Evolutionary conservation across 2,329 filamentous ascomycete genomes (phyloP), one percentile per base, ranked within the genome.

Genomic region (Aquanectria penicillioides): DNA sequence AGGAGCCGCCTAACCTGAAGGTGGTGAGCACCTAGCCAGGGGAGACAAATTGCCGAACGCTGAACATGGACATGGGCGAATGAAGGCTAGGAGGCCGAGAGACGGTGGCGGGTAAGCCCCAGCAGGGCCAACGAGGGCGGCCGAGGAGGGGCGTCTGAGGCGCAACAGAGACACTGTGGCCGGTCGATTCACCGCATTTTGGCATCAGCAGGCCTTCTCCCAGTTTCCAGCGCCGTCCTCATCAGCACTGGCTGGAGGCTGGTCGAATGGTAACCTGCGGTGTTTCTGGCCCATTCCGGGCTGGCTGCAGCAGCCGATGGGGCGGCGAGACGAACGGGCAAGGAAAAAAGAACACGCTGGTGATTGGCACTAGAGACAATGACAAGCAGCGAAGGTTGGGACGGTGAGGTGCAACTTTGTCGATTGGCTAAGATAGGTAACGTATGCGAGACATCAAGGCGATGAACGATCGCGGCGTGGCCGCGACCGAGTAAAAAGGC

Each of bases 121-220:
- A 59, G 36, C 13, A 61, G 43, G 15, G 44, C 52, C 59, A 63
- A 64, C 48, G 13, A 40, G 38, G 51, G 57, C 38, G 46, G 51
- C 40, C 51, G 22, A 37, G 46, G 56, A 46, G 43, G 51, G 58
- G 47, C 53, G 36, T 40, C 57, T 34, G 48, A 29, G 54, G 38
- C 40, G 46, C 41, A 40, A 52, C 26, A 58, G 64, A 63, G 58
- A 62, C 61, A 62, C 59, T 33, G 56, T 36, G 34, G 33, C 31
- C 33, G 28, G 47, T 48, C 44, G 60, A 69, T 70, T 70, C 68
- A 70, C 68, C 68, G 68, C 68, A 70, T 69, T 70, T 70, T 70
- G 68, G 60, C 63, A 60, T 61, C 59, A 62, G 62, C 64, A 62
- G 47, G 67, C 56, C 58, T 61, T 56, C 54, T 64, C 56, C 65